These are phyloP conservation scores for Aciculosporium take DNA, from an alignment of 2,329 filamentous ascomycete genomes.

Conservation along the genomic window DNA sequence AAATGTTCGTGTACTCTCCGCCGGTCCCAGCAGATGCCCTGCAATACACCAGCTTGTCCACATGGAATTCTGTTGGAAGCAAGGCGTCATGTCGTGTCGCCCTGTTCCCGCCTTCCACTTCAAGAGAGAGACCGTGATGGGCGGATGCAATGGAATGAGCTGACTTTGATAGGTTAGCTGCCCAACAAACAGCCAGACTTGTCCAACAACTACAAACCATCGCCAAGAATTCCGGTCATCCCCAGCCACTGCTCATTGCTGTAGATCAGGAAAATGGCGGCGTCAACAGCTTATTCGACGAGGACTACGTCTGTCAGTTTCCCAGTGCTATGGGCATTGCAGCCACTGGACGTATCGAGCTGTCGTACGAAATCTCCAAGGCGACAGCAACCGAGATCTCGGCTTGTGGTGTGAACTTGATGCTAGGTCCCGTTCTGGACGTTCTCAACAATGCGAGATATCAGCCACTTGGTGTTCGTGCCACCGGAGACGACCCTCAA, in stretches of 20 bases:
- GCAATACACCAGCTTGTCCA: background rate
- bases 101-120: background rate
- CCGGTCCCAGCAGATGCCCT: background rate
- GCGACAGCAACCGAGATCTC: slow-evolving; percentile 86
- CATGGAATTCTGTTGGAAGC: background rate
- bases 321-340: slow-evolving; percentile 94
- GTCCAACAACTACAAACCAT: slow-evolving; percentile 88
- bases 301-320: slow-evolving; percentile 90
- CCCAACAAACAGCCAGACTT: slow-evolving; percentile 74
- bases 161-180: slow-evolving; percentile 44
- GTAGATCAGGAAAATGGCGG: slow-evolving; percentile 97
- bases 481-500: slow-evolving; percentile 83
- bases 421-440: slow-evolving; percentile 85
- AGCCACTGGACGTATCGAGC: slow-evolving; percentile 71
- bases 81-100: background rate
- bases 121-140: background rate
- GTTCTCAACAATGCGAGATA: slow-evolving; percentile 87
- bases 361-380: slow-evolving; percentile 82
- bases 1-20: slow-evolving; percentile 46
- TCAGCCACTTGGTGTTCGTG: slow-evolving; percentile 79
- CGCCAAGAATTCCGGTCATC: slow-evolving; percentile 79
- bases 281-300: slow-evolving; percentile 91
- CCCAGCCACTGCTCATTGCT: slow-evolving; percentile 76
- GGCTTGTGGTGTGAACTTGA: slow-evolving; percentile 89
- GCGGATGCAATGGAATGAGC: slow-evolving; percentile 1